Evolutionary conservation across 192 early-diverging fungal species (phyloP).

Genomic region (Allomyces macrogynus): DNA sequence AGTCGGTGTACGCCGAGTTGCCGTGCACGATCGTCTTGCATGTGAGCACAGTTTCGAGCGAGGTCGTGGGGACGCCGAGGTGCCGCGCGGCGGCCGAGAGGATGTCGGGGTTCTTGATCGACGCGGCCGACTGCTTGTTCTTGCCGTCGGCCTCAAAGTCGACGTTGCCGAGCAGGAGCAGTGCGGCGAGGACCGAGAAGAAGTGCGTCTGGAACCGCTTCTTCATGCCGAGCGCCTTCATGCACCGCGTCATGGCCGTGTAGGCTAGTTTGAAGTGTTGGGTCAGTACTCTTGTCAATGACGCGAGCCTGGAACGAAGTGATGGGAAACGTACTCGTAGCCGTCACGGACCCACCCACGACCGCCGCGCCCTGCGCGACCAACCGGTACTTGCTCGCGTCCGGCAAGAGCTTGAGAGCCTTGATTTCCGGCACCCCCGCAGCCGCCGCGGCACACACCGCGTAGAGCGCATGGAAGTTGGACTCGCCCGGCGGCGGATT

Average conservation of each 20-base stretch:
- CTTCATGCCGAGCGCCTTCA: conserved; percentile 70
- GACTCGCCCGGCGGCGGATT: conserved; percentile 36
- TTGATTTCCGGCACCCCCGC: conserved; percentile 51
- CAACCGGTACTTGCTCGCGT: conserved; percentile 52
- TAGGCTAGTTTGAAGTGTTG: not conserved
- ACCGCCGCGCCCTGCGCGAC: conserved; percentile 17
- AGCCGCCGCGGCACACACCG: conserved; percentile 55
- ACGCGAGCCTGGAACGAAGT: not conserved
- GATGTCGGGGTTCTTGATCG: conserved; percentile 51
- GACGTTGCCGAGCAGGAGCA: conserved; percentile 74
- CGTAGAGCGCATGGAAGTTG: conserved; percentile 93
- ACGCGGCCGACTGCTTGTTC: conserved; percentile 49
- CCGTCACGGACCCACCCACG: not conserved
- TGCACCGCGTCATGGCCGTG: conserved; percentile 45
- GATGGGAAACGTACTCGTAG: conserved; percentile 1
- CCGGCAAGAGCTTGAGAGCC: conserved; percentile 37
- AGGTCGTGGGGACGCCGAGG: conserved; percentile 49
- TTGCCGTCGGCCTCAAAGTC: conserved; percentile 47
- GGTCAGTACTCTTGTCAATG: too few relatives aligned
- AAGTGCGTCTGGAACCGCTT: conserved; percentile 63
- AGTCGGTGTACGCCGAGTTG: conserved; percentile 61
- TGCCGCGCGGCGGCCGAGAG: conserved; percentile 57
- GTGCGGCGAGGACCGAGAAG: conserved; percentile 60
- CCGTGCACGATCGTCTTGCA: conserved; percentile 68
- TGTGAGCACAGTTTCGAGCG: conserved; percentile 56